Evolutionary conservation across 2,329 filamentous ascomycete genomes (phyloP).

Genomic region (Aureobasidium sp.): DNA sequence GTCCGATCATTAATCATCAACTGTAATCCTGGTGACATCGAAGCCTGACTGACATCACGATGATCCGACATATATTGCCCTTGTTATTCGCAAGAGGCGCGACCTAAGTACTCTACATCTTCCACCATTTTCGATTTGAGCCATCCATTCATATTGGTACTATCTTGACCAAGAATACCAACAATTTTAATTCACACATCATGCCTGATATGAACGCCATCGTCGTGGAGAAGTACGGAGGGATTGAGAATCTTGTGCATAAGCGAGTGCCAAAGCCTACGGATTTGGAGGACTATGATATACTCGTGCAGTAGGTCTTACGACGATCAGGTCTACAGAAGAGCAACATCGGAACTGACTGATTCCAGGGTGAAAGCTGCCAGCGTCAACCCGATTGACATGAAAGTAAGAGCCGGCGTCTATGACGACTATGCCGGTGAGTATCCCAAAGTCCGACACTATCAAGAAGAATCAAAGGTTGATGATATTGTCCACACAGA

Average conservation of each 20-base stretch:
- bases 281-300: constrained; percentile 25
- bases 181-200: background rate
- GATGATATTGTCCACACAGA: constrained; percentile 15
- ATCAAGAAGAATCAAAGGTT: background rate
- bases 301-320: constrained; percentile 26
- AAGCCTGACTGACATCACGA: background rate
- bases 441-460: background rate
- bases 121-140: background rate
- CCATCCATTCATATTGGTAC: background rate
- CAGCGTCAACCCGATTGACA: constrained; percentile 34
- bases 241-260: constrained; percentile 21
- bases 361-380: constrained; percentile 26
- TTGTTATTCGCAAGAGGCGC: background rate
- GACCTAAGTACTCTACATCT: background rate
- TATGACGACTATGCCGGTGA: constrained; percentile 28
- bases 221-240: constrained; percentile 24
- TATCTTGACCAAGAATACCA: background rate
- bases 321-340: background rate
- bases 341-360: background rate
- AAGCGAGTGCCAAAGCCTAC: constrained; percentile 26
- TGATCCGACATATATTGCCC: background rate
- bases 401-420: constrained; percentile 25
- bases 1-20: background rate
- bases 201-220: constrained; percentile 24
- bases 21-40: background rate